Base-by-base conservation (phyloP, 441 rosid genomes). In the Melastoma candidum region DNA sequence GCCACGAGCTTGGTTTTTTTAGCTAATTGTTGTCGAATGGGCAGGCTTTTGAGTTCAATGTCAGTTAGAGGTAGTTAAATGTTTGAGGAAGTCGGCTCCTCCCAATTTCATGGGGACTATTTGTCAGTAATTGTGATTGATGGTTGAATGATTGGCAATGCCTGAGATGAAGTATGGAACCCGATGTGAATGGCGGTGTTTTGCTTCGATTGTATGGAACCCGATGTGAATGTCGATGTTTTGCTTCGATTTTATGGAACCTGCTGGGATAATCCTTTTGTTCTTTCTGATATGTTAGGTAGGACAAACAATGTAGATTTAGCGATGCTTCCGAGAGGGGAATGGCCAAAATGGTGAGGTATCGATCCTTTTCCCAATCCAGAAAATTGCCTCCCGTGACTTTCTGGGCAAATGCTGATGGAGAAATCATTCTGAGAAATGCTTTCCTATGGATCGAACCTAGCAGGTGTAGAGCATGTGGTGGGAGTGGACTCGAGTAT, bases 271-370 rank as follows among this genome's bases (percentile, higher is more conserved):
- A 32, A 13, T 59, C 63, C 17, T 29, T 12, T 0, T 39, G 27
- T 45, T 10, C 22, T 52, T 12, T 39, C 11, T 39, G 11, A 52
- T 39, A 12, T 8, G 8, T 1, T 52, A 89, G 97, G 95, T 45
- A 75, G 97, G 74, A 86, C 77, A 45, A 82, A 79, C 62, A 50
- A 46, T 29, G 70, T 72, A 50, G 70, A 77, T 57, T 36, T 73
- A 48, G 67, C 68, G 26, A 74, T 80, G 84, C 93, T 89, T 71
- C 90, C 97, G 0, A 74, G 26, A 73, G 93, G 97, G 64, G 85
- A 76, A 61, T 82, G 97, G 93, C 95, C 93, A 41, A 83, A 74
- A 82, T 89, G 95, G 95, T 84, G 72, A 71, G 77, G 51, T 10
- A 53, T 56, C n/a, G 7, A 25, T 17, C 39, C 44, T 48, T 39